A percentile compares a stretch with the other conserved stretches of the same genome.
These are phyloP conservation scores for Skeletonema costatum DNA, from an alignment of 108 stramenopile species.

Conservation along the genomic window DNA sequence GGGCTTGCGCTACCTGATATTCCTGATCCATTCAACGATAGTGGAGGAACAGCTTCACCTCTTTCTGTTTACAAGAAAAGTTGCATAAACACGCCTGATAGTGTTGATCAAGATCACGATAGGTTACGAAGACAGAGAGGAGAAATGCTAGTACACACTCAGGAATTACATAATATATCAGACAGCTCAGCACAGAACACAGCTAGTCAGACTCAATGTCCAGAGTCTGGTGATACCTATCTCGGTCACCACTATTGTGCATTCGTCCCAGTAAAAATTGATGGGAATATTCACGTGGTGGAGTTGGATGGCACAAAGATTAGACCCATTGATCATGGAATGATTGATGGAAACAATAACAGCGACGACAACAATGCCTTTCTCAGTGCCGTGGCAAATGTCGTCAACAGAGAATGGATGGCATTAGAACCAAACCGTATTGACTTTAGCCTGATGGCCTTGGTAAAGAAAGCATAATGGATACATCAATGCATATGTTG, in stretches of 20 bases:
- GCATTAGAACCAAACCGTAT: constrained; percentile 1
- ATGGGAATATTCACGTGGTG: neutral
- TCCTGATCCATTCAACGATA: constrained; percentile 4
- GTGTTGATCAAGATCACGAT: neutral
- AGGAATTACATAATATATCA: neutral
- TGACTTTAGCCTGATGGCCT: constrained; percentile 8
- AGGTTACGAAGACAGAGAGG: neutral
- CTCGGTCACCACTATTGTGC: constrained; percentile 6
- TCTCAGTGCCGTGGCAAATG: neutral
- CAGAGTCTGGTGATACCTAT: neutral
- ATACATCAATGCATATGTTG: neutral
- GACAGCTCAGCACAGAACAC: neutral
- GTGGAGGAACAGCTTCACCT: neutral
- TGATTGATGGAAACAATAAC: neutral
- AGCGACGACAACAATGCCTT: neutral
- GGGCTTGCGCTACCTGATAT: neutral
- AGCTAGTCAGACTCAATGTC: constrained; percentile 1
- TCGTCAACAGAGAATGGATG: constrained; percentile 4
- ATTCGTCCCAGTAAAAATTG: neutral
- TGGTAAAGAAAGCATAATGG: constrained; percentile 1
- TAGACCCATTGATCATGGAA: neutral
- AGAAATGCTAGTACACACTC: neutral
- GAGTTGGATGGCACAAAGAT: constrained; percentile 10
- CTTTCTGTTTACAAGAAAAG: neutral
- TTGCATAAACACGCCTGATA: neutral